These are phyloP conservation scores for Globisporangium spinosum DNA, from an alignment of 352 stramenopile species.

Conservation along the genomic window DNA sequence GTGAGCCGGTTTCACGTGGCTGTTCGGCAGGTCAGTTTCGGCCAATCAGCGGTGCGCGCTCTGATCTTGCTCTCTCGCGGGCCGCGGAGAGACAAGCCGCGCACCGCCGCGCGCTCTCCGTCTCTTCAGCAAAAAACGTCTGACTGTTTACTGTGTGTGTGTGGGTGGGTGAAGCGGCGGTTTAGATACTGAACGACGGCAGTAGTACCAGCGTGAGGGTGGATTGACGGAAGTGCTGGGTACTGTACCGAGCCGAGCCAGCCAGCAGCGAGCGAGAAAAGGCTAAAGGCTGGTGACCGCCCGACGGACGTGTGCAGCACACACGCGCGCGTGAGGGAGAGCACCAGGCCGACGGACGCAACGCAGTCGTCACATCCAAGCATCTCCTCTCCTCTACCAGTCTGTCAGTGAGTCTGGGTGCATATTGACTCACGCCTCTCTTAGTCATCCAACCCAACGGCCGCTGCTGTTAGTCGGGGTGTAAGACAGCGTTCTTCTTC, in stretches of 20 bases:
- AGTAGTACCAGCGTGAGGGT: background rate
- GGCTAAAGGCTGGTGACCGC: background rate
- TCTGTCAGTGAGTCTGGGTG: background rate
- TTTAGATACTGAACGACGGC: background rate
- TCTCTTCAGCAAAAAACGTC: slow-evolving; percentile 8
- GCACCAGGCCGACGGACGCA: background rate
- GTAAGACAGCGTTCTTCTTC: background rate
- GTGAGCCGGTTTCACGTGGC: slow-evolving; percentile 11
- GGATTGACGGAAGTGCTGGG: background rate
- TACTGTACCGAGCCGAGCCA: background rate
- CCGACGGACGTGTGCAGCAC: background rate
- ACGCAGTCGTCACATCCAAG: background rate
- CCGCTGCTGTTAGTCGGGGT: background rate
- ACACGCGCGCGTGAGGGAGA: background rate
- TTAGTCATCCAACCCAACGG: background rate
- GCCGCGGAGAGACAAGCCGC: slow-evolving; percentile 7
- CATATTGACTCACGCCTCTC: background rate
- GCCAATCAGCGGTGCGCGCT: slow-evolving; percentile 3
- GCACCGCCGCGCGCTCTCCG: slow-evolving; percentile 1
- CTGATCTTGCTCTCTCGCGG: slow-evolving; percentile 9
- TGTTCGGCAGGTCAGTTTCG: background rate
- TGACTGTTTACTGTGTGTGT: background rate
- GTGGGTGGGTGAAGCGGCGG: background rate
- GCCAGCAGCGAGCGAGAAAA: slow-evolving; percentile 3
- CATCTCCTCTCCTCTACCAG: background rate